These are phyloP conservation scores for Silene vulgaris DNA, from an alignment of 179 eudicot species.

Conservation along the genomic window DNA sequence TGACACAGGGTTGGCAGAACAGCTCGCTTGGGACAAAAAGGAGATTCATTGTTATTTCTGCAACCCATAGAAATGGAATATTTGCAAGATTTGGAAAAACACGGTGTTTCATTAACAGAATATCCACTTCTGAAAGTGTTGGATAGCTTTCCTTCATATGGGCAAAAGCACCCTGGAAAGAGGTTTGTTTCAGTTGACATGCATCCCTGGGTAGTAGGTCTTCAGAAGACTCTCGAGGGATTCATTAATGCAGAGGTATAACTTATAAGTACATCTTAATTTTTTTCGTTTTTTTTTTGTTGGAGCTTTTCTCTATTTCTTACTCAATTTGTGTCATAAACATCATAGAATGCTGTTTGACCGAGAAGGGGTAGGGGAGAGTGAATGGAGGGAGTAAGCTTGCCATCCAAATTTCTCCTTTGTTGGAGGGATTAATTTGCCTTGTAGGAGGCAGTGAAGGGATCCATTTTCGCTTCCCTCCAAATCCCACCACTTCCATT, in stretches of 20 bases:
- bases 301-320: background rate
- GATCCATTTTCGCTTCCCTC: no score
- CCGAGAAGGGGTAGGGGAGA: background rate
- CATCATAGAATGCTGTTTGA: background rate
- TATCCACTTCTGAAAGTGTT: slow-evolving; percentile 70
- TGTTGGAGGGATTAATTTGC: no score
- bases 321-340: background rate
- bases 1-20: slow-evolving; percentile 93
- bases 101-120: slow-evolving; percentile 64
- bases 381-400: no score
- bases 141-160: slow-evolving; percentile 57
- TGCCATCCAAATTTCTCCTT: no score
- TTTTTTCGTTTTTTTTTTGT: background rate
- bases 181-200: slow-evolving; percentile 64
- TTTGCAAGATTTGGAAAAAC: slow-evolving; percentile 71
- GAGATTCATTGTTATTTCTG: slow-evolving; percentile 79
- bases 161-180: slow-evolving; percentile 48
- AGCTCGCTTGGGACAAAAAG: slow-evolving; percentile 92
- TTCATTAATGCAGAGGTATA: slow-evolving; percentile 53
- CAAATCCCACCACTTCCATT: no score
- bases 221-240: slow-evolving; percentile 77
- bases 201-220: slow-evolving; percentile 79
- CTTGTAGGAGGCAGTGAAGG: no score
- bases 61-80: slow-evolving; percentile 83
- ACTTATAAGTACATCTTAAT: slow-evolving; percentile 23